A percentile compares a stretch with the other conserved stretches of the same genome.
phyloP scores from a whole-genome alignment of 805 yeast species.

The Lachancea cidri region DNA sequence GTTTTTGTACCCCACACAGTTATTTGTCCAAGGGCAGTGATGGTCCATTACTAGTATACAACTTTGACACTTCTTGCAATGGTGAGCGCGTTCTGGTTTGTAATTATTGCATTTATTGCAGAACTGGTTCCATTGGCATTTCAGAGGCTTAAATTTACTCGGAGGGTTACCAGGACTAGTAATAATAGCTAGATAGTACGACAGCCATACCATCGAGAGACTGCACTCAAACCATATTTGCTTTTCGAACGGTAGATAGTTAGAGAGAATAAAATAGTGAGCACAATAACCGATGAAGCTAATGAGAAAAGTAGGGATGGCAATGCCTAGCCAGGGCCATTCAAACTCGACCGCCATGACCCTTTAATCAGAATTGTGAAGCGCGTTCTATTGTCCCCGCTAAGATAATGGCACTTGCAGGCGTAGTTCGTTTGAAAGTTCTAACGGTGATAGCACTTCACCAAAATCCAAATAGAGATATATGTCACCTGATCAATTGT shows the following conservation, averaged over 20 bases:
- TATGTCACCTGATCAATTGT: too few species aligned
- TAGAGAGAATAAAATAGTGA: slow-evolving; percentile 49
- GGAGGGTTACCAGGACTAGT: slow-evolving; percentile 70
- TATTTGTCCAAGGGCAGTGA: slow-evolving; percentile 90
- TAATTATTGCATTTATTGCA: slow-evolving; percentile 66
- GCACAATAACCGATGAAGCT: slow-evolving; percentile 56
- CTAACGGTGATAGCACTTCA: too few species aligned
- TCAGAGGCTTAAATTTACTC: slow-evolving; percentile 36
- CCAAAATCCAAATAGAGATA: too few species aligned
- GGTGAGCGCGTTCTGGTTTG: slow-evolving; percentile 84
- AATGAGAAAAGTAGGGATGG: slow-evolving; percentile 61
- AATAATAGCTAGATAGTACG: slow-evolving; percentile 65
- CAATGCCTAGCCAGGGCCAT: slow-evolving; percentile 48
- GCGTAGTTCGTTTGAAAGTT: too few species aligned
- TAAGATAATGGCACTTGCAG: too few species aligned
- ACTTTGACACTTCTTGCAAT: slow-evolving; percentile 66
- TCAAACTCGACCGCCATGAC: slow-evolving; percentile 36
- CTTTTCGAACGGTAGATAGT: slow-evolving; percentile 35
- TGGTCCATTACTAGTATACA: slow-evolving; percentile 93
- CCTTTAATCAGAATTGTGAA: too few species aligned
- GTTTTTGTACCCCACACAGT: slow-evolving; percentile 79
- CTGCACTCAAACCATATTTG: slow-evolving; percentile 46
- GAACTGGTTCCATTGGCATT: slow-evolving; percentile 57
- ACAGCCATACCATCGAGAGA: slow-evolving; percentile 60
- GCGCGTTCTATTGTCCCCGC: too few species aligned